These are phyloP conservation scores for Wickerhamiella lipophila DNA, from an alignment of 805 yeast species.

Conservation along the genomic window DNA sequence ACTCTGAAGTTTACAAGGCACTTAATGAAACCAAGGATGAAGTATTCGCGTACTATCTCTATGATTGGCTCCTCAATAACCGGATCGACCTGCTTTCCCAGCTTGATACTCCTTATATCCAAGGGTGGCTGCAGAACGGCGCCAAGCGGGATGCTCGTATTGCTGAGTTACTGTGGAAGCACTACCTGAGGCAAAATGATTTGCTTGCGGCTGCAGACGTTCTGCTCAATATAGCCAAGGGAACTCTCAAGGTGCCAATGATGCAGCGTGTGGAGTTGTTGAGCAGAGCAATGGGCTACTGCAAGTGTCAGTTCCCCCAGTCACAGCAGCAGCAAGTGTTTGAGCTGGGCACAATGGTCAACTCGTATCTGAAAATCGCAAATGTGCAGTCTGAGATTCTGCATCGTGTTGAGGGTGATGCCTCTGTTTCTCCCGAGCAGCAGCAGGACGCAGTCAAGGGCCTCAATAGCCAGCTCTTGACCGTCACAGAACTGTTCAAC, in stretches of 20 bases:
- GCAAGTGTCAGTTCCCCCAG: slow-evolving; percentile 73
- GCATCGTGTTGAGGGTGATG: slow-evolving; percentile 31
- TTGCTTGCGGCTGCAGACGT: slow-evolving; percentile 77
- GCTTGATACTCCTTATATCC: slow-evolving; percentile 67
- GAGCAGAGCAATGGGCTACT: slow-evolving; percentile 85
- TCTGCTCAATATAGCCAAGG: slow-evolving; percentile 56
- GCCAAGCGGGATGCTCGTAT: slow-evolving; percentile 46
- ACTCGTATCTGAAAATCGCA: slow-evolving; percentile 76
- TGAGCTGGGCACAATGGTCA: slow-evolving; percentile 52
- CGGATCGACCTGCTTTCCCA: slow-evolving; percentile 64
- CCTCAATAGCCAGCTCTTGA: slow-evolving; percentile 52
- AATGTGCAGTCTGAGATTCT: slow-evolving; percentile 62
- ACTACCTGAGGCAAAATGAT: slow-evolving; percentile 69
- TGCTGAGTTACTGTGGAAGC: slow-evolving; percentile 79
- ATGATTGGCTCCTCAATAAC: slow-evolving; percentile 79
- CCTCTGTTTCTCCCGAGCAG: slow-evolving; percentile 28
- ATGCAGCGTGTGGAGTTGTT: slow-evolving; percentile 72
- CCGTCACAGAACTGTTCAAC: slow-evolving; percentile 71
- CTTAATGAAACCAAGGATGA: slow-evolving; percentile 68
- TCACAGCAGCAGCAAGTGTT: slow-evolving; percentile 64
- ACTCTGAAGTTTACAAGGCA: slow-evolving; percentile 55
- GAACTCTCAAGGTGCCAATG: slow-evolving; percentile 53
- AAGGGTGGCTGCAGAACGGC: slow-evolving; percentile 52
- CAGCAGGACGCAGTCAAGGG: slow-evolving; percentile 39
- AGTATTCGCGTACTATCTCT: slow-evolving; percentile 80